These are phyloP conservation scores for Nitzschia sp. DNA, from an alignment of 108 stramenopile species.

Conservation along the genomic window DNA sequence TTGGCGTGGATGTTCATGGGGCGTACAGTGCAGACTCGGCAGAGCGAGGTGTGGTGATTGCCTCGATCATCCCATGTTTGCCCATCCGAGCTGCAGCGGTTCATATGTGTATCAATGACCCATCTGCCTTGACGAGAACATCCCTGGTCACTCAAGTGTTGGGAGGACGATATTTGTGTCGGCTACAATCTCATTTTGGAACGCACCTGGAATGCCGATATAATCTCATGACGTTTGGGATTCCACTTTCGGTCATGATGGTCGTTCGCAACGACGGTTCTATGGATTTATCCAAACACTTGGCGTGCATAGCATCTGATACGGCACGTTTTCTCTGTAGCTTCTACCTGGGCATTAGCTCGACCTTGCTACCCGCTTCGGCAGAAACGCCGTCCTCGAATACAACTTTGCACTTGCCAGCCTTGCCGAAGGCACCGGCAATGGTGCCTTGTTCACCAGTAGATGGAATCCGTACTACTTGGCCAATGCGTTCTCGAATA, in stretches of 20 bases:
- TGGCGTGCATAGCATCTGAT: too few relatives aligned
- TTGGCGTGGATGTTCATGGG: neutral
- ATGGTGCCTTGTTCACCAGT: conserved; percentile 77
- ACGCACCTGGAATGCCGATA: neutral
- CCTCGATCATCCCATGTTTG: neutral
- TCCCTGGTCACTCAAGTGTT: neutral
- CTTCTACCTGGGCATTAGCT: neutral
- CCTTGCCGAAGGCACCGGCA: conserved; percentile 90
- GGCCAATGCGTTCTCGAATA: conserved; percentile 71
- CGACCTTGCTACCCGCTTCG: conserved; percentile 10
- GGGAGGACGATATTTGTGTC: neutral
- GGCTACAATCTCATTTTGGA: conserved; percentile 18
- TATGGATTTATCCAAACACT: neutral
- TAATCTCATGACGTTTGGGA: conserved; percentile 22
- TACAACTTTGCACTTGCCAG: conserved; percentile 93
- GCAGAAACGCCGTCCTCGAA: conserved; percentile 49
- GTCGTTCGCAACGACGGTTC: neutral
- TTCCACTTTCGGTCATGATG: neutral
- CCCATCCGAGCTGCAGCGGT: conserved; percentile 6
- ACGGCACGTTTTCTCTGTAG: too few relatives aligned
- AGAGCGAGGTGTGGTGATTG: neutral
- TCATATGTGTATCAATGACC: conserved; percentile 5
- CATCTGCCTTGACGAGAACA: neutral
- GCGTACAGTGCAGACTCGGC: neutral
- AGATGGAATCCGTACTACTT: conserved; percentile 48